Evolutionary conservation across 371 early-diverging fungal genomes (phyloP).

Genomic region (Mortierella sp.): DNA sequence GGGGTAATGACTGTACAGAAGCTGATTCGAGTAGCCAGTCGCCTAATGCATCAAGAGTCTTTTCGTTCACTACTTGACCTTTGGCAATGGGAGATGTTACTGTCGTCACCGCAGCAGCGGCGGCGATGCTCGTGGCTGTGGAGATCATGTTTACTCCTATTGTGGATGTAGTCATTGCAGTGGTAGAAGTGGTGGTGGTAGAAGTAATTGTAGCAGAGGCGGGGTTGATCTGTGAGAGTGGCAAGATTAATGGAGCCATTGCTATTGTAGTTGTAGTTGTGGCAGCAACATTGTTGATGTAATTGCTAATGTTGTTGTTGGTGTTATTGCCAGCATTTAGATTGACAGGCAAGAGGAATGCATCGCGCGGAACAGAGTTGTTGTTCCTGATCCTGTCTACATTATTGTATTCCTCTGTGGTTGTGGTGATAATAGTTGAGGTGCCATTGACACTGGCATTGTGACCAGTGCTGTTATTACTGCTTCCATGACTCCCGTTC

Average conservation of each 20-base stretch:
- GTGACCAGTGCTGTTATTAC: neutral
- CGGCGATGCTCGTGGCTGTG: neutral
- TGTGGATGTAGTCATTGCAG: conserved; percentile 4
- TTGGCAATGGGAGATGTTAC: neutral
- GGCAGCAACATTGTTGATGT: neutral
- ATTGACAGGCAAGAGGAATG: neutral
- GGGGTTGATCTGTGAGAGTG: neutral
- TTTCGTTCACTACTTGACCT: conserved; percentile 34
- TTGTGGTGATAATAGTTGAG: neutral
- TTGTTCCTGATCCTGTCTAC: conserved; percentile 9
- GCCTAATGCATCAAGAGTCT: conserved; percentile 46
- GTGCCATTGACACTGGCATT: neutral
- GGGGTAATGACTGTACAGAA: conserved; percentile 29
- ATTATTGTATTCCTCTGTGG: neutral
- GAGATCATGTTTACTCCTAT: neutral
- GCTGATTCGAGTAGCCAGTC: conserved; percentile 44
- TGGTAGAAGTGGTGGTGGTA: neutral
- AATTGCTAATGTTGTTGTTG: neutral
- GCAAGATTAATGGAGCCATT: neutral
- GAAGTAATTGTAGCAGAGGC: neutral
- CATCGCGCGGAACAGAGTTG: neutral
- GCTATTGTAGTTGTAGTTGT: neutral
- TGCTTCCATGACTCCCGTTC: conserved; percentile 6
- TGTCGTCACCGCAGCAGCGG: neutral
- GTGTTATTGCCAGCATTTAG: neutral